Percentiles rank a stretch among this genome's conserved stretches.
These are phyloP conservation scores for Lupinus albus DNA, from an alignment of 306 rosid genomes.

Conservation along the genomic window DNA sequence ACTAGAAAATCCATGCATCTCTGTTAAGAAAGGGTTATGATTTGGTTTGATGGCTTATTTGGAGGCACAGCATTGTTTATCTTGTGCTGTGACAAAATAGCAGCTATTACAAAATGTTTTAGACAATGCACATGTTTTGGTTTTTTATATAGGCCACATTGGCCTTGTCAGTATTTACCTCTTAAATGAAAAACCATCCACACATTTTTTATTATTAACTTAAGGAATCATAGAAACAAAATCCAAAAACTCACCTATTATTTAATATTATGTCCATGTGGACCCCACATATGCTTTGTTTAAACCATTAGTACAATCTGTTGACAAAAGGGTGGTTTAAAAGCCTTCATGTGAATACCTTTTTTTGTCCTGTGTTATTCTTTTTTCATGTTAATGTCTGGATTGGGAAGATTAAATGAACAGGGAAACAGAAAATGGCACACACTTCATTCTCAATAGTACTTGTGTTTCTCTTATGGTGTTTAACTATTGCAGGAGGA, in stretches of 20 bases:
- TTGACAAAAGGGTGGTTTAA: slow-evolving; percentile 51
- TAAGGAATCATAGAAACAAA: slow-evolving; percentile 32
- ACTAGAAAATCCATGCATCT: slow-evolving; percentile 3
- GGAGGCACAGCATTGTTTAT: slow-evolving; percentile 12
- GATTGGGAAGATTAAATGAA: slow-evolving; percentile 42
- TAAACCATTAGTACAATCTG: slow-evolving; percentile 40
- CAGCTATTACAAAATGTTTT: slow-evolving; percentile 33
- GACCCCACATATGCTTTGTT: slow-evolving; percentile 43
- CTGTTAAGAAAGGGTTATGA: slow-evolving; percentile 20
- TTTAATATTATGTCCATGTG: slow-evolving; percentile 31
- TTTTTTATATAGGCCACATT: slow-evolving; percentile 33
- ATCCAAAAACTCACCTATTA: slow-evolving; percentile 35
- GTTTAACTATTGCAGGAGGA: slow-evolving; percentile 36
- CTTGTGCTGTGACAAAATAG: slow-evolving; percentile 5
- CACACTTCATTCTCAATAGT: slow-evolving; percentile 35
- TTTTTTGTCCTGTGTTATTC: slow-evolving; percentile 29
- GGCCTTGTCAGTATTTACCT: slow-evolving; percentile 31
- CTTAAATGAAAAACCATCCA: slow-evolving; percentile 37
- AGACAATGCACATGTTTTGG: slow-evolving; percentile 39
- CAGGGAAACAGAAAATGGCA: slow-evolving; percentile 45
- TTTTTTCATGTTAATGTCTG: slow-evolving; percentile 40
- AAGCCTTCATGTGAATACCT: slow-evolving; percentile 47
- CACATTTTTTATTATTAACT: slow-evolving; percentile 29
- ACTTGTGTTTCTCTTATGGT: slow-evolving; percentile 45
- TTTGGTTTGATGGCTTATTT: slow-evolving; percentile 29